phyloP scores from a whole-genome alignment of 1,284 basidiomycete genomes.

The Inonotus hispidus region DNA sequence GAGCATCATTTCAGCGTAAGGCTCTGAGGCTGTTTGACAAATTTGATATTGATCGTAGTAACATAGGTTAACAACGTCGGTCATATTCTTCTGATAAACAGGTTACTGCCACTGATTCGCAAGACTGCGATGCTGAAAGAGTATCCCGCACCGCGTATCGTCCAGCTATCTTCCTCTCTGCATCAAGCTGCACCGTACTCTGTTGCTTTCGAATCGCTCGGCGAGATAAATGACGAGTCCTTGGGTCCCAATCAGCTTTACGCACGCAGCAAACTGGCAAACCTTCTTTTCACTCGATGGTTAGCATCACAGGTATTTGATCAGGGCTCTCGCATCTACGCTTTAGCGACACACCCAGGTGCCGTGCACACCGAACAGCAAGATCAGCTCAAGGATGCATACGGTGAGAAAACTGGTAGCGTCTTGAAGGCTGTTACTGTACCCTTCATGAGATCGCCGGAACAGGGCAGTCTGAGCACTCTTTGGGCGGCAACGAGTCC shows the following conservation, averaged over 20 bases:
- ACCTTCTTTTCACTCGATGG: slow-evolving; percentile 37
- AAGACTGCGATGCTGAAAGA: slow-evolving; percentile 31
- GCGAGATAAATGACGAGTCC: slow-evolving; percentile 35
- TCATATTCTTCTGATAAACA: slow-evolving; percentile 41
- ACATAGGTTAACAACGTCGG: slow-evolving; percentile 34
- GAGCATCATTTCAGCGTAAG: slow-evolving; percentile 33
- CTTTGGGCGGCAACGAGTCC: slow-evolving; percentile 33
- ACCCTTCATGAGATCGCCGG: slow-evolving; percentile 34
- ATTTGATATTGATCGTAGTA: neutral
- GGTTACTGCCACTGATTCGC: slow-evolving; percentile 37
- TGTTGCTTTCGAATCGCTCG: slow-evolving; percentile 32
- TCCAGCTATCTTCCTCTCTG: slow-evolving; percentile 38
- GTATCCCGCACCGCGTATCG: slow-evolving; percentile 32
- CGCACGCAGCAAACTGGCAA: slow-evolving; percentile 39
- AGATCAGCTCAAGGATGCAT: slow-evolving; percentile 36
- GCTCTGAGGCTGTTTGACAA: slow-evolving; percentile 5
- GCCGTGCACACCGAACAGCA: slow-evolving; percentile 41
- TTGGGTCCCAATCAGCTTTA: slow-evolving; percentile 33
- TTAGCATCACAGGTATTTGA: slow-evolving; percentile 36
- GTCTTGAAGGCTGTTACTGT: slow-evolving; percentile 29
- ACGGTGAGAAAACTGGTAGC: slow-evolving; percentile 32
- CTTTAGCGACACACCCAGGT: slow-evolving; percentile 36
- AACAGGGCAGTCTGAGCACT: slow-evolving; percentile 32
- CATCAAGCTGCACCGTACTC: slow-evolving; percentile 33
- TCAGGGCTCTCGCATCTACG: slow-evolving; percentile 31